These are phyloP conservation scores for Dunaliella sp. DNA, from an alignment of 139 green algal genomes.

Conservation along the genomic window DNA sequence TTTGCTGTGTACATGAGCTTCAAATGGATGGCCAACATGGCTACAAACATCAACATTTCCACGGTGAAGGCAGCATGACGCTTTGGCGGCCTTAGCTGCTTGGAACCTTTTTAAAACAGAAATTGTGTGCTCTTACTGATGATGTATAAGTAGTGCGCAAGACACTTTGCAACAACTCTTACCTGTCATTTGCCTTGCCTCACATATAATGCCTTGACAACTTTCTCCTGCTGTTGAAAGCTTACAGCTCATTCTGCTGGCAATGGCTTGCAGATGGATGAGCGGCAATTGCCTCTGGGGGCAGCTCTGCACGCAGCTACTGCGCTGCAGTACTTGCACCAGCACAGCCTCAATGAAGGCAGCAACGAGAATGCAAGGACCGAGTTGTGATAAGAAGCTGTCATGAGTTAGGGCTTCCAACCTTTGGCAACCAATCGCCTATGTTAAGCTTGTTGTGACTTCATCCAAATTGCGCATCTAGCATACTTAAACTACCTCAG, in stretches of 20 bases:
- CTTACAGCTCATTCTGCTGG: background rate
- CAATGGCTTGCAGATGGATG: constrained; percentile 39
- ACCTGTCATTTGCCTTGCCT: background rate
- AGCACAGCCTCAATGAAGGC: background rate
- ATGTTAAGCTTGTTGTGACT: too few relatives aligned
- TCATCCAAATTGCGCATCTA: too few relatives aligned
- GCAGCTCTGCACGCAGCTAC: constrained; percentile 72
- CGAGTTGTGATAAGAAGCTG: background rate
- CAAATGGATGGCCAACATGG: background rate
- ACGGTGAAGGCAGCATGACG: background rate
- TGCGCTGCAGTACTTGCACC: constrained; percentile 55
- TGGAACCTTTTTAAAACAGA: background rate
- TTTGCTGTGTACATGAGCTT: background rate
- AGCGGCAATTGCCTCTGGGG: constrained; percentile 61
- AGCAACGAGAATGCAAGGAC: background rate
- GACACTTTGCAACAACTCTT: background rate
- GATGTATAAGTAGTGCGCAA: background rate
- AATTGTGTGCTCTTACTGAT: background rate
- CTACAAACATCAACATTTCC: background rate
- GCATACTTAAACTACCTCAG: background rate
- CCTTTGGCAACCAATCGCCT: too few relatives aligned
- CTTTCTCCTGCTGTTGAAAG: background rate
- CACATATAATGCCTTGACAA: background rate
- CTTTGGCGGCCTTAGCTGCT: background rate
- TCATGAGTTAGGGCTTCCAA: too few relatives aligned